Conservation (phyloP, 768 basidiomycete species). For the Suillus fuscotomentosus region DNA sequence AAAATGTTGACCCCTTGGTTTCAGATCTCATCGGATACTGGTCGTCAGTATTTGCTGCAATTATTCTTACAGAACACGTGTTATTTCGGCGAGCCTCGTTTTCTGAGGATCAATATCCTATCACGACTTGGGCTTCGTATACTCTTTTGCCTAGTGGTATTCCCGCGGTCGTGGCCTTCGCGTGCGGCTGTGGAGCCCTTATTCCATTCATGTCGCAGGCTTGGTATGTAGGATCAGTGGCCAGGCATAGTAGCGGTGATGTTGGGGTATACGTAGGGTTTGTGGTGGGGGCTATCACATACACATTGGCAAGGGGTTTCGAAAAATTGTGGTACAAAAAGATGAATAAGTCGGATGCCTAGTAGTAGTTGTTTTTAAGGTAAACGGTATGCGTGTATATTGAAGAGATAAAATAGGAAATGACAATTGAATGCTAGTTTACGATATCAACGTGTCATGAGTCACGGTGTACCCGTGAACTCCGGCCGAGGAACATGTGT, state of each 20-base stretch:
- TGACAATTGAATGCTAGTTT: neutral
- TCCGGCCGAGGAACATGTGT: no score
- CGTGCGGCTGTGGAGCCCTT: slow-evolving; percentile 38
- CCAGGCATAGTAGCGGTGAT: slow-evolving; percentile 43
- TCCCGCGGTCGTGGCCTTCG: slow-evolving; percentile 41
- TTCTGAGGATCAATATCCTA: slow-evolving; percentile 33
- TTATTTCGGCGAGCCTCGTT: slow-evolving; percentile 36
- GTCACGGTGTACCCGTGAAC: no score
- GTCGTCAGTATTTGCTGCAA: slow-evolving; percentile 35
- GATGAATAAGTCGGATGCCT: neutral
- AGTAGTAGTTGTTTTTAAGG: neutral
- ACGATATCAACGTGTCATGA: no score
- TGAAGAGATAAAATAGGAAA: neutral
- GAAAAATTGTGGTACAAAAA: slow-evolving; percentile 23
- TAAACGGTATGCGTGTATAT: neutral
- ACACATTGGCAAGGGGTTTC: slow-evolving; percentile 26
- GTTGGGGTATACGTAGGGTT: slow-evolving; percentile 45
- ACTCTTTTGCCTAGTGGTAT: slow-evolving; percentile 37
- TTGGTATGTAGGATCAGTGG: slow-evolving; percentile 52
- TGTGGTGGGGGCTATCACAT: slow-evolving; percentile 30
- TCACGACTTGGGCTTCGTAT: slow-evolving; percentile 35
- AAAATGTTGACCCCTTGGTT: no score
- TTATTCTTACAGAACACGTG: slow-evolving; percentile 43
- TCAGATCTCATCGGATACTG: slow-evolving; percentile 47
- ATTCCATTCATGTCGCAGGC: slow-evolving; percentile 52